Evolutionary conservation across 2,329 filamentous ascomycete genomes (phyloP), one percentile per base, ranked within the genome.

Genomic region (Diaporthe sp.): DNA sequence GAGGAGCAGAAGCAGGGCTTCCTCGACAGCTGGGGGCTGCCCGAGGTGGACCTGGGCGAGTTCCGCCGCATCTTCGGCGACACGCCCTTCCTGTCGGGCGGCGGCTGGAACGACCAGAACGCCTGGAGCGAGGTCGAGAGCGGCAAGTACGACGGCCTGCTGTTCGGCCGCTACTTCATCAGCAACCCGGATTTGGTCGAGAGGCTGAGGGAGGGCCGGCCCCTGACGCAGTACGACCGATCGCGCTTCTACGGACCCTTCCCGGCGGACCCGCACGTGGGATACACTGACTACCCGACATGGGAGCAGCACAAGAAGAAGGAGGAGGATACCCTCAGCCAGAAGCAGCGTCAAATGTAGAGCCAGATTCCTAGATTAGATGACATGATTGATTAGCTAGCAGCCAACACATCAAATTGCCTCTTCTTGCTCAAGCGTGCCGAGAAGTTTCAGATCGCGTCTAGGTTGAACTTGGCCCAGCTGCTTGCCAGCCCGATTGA

Each of bases 171-270:
- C 32, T 80, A 80, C 13, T 88, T 82, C 73, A 84, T 84, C 30
- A 78, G 85, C 27, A 88, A 85, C 73, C 86, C 86, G 3, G 86
- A 88, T 73, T 75, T 88, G 70, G 79, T 82, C 2, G 86, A 84
- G 77, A 80, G 83, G 47, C 70, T 87, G 25, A 76, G 81, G 76
- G 75, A 84, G 56, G 81, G 81, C 0, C 75, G 87, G 22, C 74
- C 79, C n/a, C 73, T 87, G 35, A 79, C 77, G 66, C 76, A 78
- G n/a, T 85, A 85, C 74, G 73, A 86, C 61, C 77, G 83, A 7
- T 72, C 77, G 3, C 81, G 80, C 2, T 86, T 87, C 75, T 87
- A 87, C 75, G 47, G 75, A 0, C 72, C 72, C 22, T 66, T 74
- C 39, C 66, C 68, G 4, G 66, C 56, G 17, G 32, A 59, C 27